Conservation (phyloP, 345 rosid genomes). For the Kernera saxatilis region DNA sequence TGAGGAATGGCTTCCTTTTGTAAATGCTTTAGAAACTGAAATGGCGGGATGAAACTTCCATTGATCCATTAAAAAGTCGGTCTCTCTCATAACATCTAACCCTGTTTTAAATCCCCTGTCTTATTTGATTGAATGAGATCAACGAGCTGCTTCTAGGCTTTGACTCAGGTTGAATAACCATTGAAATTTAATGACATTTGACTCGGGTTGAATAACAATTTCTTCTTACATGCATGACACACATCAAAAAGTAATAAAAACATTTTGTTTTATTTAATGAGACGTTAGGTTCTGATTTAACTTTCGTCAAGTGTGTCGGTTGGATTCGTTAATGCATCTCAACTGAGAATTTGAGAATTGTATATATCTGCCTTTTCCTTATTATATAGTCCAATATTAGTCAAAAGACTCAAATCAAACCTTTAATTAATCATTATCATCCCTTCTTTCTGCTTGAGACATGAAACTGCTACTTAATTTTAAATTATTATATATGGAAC, state of each 20-base stretch:
- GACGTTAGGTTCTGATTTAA: not conserved
- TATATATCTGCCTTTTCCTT: not conserved
- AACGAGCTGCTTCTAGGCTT: too few species aligned
- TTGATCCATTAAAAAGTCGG: too few species aligned
- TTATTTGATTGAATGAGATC: too few species aligned
- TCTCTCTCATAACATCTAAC: too few species aligned
- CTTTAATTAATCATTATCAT: not conserved
- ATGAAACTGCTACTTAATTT: not conserved
- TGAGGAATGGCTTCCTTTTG: too few species aligned
- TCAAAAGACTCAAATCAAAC: not conserved
- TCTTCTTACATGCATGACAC: not conserved
- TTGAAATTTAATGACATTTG: too few species aligned
- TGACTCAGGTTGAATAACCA: too few species aligned
- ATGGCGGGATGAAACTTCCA: too few species aligned
- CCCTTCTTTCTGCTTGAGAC: conserved; percentile 9
- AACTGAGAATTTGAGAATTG: conserved; percentile 2
- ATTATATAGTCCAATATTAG: conserved; percentile 1
- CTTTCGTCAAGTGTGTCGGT: conserved; percentile 15
- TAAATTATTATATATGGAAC: not conserved
- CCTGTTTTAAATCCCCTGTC: too few species aligned
- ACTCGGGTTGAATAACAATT: too few species aligned
- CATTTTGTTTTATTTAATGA: not conserved
- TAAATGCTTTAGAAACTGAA: too few species aligned
- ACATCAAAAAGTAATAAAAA: not conserved
- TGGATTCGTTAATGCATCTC: conserved; percentile 13